Evolutionary conservation across 805 yeast species (phyloP), one percentile per base, ranked within the genome.

Genomic region (Priceomyces medius): DNA sequence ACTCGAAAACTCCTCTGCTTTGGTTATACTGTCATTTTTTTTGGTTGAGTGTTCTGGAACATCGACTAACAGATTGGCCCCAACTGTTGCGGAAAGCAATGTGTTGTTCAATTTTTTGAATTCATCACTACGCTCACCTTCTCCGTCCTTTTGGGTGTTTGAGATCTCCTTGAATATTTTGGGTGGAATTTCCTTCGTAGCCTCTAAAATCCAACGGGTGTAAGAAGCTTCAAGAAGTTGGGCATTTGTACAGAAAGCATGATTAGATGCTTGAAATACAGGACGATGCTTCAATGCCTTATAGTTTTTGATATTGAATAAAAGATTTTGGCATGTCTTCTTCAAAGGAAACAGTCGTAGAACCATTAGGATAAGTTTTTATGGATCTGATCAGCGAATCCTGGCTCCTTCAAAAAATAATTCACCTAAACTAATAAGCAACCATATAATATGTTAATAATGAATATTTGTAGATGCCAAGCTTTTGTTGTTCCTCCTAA

Each of bases 161-260:
- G 16, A 16, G 12, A 40, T 24, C 2, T 40, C 41, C 20, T 28
- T 40, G 28, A 44, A 40, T 27, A 44, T 21, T 21, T 44, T 44
- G 16, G 47, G 33, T 2, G 51, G 49, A 24, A 48, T 41, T 18
- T 42, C 45, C 31, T 36, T 41, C 8, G 52, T 41, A 14, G 49
- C 42, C 29, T 31, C 38, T 40, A 35, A 20, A 14, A 49, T 40
- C 58, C 58, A 52, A 32, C 46, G 47, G 12, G 48, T 33, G 23
- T 51, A 51, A 8, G 55, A 50, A 4, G 46, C 43, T 23, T 51
- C 50, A 4, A 49, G 40, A 8, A 53, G 35, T 38, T 50, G 54
- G n/a, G 44, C 19, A 35, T 51, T 53, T 16, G 58, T 48, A 16
- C 50, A 51, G 35, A 53, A 53, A 31, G 58, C 51, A 20, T 53